Evolutionary conservation across 345 rosid genomes (phyloP).

Genomic region (Eucalyptus viminalis): DNA sequence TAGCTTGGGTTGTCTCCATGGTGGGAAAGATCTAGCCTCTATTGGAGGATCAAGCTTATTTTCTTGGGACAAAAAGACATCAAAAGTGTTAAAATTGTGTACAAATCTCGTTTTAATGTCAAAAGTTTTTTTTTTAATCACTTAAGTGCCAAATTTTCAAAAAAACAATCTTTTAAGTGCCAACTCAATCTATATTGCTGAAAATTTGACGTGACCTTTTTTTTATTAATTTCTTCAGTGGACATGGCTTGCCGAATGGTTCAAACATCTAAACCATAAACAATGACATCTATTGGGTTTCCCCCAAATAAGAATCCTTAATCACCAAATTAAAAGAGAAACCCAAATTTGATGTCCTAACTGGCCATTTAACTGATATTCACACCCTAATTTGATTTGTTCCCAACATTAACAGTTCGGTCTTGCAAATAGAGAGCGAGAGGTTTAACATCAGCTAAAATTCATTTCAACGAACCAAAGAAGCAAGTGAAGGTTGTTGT

Average conservation of each 20-base stretch:
- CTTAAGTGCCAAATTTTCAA: neutral
- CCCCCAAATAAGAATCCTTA: neutral
- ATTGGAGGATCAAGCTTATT: neutral
- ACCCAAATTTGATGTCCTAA: neutral
- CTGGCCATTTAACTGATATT: neutral
- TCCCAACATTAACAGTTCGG: neutral
- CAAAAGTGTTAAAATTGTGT: too few relatives aligned
- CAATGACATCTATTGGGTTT: accelerated
- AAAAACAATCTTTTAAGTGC: neutral
- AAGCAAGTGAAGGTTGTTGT: neutral
- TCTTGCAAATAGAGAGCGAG: neutral
- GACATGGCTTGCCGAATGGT: neutral
- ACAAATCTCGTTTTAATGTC: neutral
- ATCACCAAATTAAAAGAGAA: neutral
- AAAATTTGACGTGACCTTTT: neutral
- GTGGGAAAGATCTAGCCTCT: neutral
- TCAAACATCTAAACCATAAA: neutral
- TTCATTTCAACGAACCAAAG: too few relatives aligned
- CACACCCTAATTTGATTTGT: neutral
- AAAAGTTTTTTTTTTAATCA: neutral
- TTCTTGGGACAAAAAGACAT: neutral
- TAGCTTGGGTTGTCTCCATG: neutral
- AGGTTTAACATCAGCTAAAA: neutral
- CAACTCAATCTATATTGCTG: neutral
- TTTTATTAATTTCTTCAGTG: neutral